Evolutionary conservation across 352 stramenopile genomes (phyloP).

Genomic region (Globisporangium echinulatum): DNA sequence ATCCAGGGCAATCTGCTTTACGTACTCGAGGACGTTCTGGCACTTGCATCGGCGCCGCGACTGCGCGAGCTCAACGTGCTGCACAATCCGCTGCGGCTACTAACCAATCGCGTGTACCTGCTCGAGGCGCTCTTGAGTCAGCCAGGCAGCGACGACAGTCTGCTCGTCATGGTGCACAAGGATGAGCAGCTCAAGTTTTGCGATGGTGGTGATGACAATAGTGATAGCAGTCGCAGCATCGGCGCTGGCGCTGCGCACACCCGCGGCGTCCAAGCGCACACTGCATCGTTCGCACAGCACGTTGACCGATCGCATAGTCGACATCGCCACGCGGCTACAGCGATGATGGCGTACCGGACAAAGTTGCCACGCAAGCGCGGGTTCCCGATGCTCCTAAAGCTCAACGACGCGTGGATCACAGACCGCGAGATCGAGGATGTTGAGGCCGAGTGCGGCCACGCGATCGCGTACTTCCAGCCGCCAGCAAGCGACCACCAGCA

Average conservation of each 20-base stretch:
- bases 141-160: slow-evolving; percentile 20
- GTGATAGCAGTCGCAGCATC: not conserved
- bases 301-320: not conserved
- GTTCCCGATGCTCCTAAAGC: slow-evolving; percentile 56
- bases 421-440: slow-evolving; percentile 41
- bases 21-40: slow-evolving; percentile 58
- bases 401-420: slow-evolving; percentile 62
- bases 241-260: not conserved
- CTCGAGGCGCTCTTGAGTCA: slow-evolving; percentile 47
- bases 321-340: not conserved
- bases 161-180: slow-evolving; percentile 33
- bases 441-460: slow-evolving; percentile 36
- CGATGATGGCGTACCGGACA: slow-evolving; percentile 25
- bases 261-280: no score
- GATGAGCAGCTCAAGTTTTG: slow-evolving; percentile 27
- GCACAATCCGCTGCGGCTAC: slow-evolving; percentile 52
- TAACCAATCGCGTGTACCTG: slow-evolving; percentile 63
- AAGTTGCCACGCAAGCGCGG: slow-evolving; percentile 39
- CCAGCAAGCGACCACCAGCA: not conserved
- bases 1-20: slow-evolving; percentile 53
- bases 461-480: slow-evolving; percentile 38
- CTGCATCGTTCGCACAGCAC: not conserved
- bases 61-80: slow-evolving; percentile 50
- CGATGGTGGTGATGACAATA: not conserved
- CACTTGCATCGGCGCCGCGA: slow-evolving; percentile 30